Evolutionary conservation across 129 eudicot species (phyloP), one percentile per base, ranked within the genome.

Genomic region (Flaveria ramosissima): DNA sequence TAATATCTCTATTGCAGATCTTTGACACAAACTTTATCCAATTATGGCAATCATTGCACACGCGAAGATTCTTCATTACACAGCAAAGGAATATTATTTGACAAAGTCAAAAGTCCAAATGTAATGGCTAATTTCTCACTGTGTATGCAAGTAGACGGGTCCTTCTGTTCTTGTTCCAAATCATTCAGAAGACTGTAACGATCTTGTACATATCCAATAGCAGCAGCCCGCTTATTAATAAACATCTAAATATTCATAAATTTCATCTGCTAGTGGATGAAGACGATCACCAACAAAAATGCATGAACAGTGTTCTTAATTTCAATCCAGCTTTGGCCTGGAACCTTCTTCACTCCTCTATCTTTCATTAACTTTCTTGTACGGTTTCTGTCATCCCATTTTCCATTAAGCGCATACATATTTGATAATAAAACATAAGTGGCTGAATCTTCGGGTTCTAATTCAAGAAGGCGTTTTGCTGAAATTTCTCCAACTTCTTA

Each of bases 271-370:
- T 65, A 81, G 79, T 17, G 98, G 98, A 66, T 94, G 98, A 21
- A 94, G 88, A 21, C 82, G 83, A 81, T 94, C 98, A 60, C 98
- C 98, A 77, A 86, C 97, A 86, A 85, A 94, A 94, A 94, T 19
- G 97, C 91, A 81, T 94, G 97, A 78, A 94, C 77, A 0, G 85
- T 78, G 78, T 91, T 91, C 77, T 91, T 89, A 48, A 94, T 89
- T 85, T 91, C 98, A 24, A 94, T 83, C 98, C 98, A 94, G 76
- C 98, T 94, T 56, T 87, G 92, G 42, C 99, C 99, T 6, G 99
- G 96, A 75, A 91, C 96, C 75, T 95, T 95, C 84, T 84, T 89
- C 30, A 95, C 97, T 3, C 96, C 97, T 83, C 88, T 88, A 9
- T 86, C 90, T 86, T 87, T 95, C 99, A 91, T 95, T 77, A 89